Evolutionary conservation across 345 rosid genomes (phyloP).

Genomic region (Heritiera fomes): DNA sequence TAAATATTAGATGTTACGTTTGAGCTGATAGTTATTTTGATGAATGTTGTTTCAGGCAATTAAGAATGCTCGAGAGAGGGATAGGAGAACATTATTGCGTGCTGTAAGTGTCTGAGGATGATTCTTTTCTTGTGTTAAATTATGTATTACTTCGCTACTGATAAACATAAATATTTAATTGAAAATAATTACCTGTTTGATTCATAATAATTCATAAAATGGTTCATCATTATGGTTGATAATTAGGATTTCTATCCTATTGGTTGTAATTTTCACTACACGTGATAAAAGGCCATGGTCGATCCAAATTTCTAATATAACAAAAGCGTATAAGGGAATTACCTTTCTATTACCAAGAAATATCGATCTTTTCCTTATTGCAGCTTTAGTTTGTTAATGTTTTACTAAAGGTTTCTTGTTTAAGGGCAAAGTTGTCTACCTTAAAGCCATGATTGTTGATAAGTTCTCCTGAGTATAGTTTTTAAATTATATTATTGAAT

Average conservation of each 20-base stretch:
- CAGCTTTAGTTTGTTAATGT: neutral
- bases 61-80: slow-evolving; percentile 92
- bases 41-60: slow-evolving; percentile 62
- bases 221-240: neutral
- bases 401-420: neutral
- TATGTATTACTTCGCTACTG: neutral
- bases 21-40: slow-evolving; percentile 10
- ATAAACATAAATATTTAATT: neutral
- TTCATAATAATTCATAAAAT: neutral
- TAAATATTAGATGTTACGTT: neutral
- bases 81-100: slow-evolving; percentile 73
- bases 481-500: neutral
- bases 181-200: neutral
- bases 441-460: neutral
- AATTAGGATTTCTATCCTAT: neutral
- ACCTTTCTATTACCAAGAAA: neutral
- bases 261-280: neutral
- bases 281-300: neutral
- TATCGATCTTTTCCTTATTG: neutral
- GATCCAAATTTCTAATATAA: neutral
- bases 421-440: neutral
- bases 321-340: neutral
- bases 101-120: slow-evolving; percentile 53
- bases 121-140: neutral
- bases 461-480: neutral